Evolutionary conservation across 2,329 filamentous ascomycete genomes (phyloP).

Genomic region (Didymella lethalis): DNA sequence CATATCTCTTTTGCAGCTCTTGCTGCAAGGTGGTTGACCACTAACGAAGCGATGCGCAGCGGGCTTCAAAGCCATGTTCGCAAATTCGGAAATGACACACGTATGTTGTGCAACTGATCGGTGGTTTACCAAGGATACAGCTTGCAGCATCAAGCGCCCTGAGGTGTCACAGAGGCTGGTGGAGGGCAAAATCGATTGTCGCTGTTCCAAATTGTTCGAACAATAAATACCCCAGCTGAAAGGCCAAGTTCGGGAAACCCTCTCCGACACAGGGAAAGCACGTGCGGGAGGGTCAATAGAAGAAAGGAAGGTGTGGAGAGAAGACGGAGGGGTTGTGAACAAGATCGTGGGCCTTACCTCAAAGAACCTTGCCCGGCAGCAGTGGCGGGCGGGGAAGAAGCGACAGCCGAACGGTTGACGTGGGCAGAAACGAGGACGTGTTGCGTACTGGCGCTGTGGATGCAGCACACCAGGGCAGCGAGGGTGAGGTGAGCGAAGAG

Average conservation of each 20-base stretch:
- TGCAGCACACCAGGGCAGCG: constrained; percentile 34
- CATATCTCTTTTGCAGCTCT: constrained; percentile 38
- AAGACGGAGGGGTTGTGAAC: constrained; percentile 22
- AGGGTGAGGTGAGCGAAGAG: constrained; percentile 33
- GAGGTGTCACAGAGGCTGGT: constrained; percentile 35
- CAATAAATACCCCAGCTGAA: constrained; percentile 18
- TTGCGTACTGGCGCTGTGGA: constrained; percentile 38
- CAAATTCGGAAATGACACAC: constrained; percentile 41
- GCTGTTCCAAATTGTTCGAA: constrained; percentile 15
- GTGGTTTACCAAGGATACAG: constrained; percentile 41
- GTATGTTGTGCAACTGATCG: constrained; percentile 47
- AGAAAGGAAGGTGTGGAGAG: constrained; percentile 23
- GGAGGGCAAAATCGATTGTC: constrained; percentile 19
- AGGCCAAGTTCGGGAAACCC: constrained; percentile 5
- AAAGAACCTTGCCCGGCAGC: constrained; percentile 29
- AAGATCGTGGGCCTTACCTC: constrained; percentile 41
- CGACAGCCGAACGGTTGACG: constrained; percentile 34
- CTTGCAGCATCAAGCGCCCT: constrained; percentile 39
- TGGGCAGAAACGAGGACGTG: constrained; percentile 37
- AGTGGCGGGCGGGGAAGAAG: constrained; percentile 38
- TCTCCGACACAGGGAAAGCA: constrained; percentile 15
- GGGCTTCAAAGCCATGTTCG: constrained; percentile 39
- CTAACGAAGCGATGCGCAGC: constrained; percentile 31
- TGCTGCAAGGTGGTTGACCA: constrained; percentile 45
- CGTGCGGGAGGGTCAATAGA: constrained; percentile 8